Evolutionary conservation across 2,329 filamentous ascomycete species (phyloP).

Genomic region (Penicillium sp.): DNA sequence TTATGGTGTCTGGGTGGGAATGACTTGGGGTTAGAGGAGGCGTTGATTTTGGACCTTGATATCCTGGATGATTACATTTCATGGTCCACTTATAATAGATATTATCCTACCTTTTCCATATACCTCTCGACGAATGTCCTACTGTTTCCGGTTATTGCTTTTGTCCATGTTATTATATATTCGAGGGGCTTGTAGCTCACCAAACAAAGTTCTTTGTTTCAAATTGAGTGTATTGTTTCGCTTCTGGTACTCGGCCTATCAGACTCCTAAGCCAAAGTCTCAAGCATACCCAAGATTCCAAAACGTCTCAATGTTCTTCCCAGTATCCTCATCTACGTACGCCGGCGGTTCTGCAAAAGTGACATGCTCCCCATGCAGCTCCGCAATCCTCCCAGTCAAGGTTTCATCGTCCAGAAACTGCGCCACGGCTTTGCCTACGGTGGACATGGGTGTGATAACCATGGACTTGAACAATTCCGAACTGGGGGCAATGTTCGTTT

Average conservation of each 20-base stretch:
- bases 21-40: not conserved
- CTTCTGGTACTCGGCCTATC: not conserved
- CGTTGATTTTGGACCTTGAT: not conserved
- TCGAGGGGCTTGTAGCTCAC: not conserved
- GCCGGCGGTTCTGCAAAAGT: constrained; percentile 48
- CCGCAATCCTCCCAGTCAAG: constrained; percentile 49
- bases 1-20: not conserved
- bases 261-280: constrained; percentile 1
- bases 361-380: constrained; percentile 53
- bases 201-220: not conserved
- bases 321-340: constrained; percentile 51
- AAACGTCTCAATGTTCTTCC: constrained; percentile 50
- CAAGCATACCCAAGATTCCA: constrained; percentile 51
- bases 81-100: not conserved
- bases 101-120: not conserved
- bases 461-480: constrained; percentile 49
- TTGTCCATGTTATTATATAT: not conserved
- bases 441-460: constrained; percentile 54
- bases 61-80: not conserved
- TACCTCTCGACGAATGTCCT: not conserved
- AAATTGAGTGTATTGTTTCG: not conserved
- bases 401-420: constrained; percentile 43
- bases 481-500: constrained; percentile 49
- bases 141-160: not conserved
- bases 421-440: constrained; percentile 46